A percentile compares a stretch with the other conserved stretches of the same genome.
Evolutionary conservation across 2,329 filamentous ascomycete genomes (phyloP).

Genomic region (Fusarium brachygibbosum): DNA sequence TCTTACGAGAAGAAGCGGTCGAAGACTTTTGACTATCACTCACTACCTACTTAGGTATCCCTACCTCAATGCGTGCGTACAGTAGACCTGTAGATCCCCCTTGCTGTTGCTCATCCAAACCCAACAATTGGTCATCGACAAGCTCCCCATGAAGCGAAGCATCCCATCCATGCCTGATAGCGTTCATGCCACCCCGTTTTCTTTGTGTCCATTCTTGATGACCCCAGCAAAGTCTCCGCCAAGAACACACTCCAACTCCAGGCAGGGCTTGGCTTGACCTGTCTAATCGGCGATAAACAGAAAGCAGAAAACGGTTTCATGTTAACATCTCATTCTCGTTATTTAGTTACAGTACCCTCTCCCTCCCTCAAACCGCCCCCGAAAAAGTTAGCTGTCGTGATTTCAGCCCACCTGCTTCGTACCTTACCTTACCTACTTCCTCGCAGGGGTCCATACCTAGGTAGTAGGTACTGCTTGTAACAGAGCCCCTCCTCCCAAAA

Average conservation of each 20-base stretch:
- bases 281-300: constrained; percentile 29
- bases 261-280: constrained; percentile 23
- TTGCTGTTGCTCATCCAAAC: constrained; percentile 1
- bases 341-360: constrained; percentile 6
- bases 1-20: constrained; percentile 27
- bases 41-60: constrained; percentile 2
- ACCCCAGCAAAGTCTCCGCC: constrained; percentile 25
- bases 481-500: constrained; percentile 41
- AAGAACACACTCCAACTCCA: constrained; percentile 12
- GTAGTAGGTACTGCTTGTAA: constrained; percentile 17
- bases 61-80: constrained; percentile 9
- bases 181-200: constrained; percentile 24
- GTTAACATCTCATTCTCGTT: constrained; percentile 9
- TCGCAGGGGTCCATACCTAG: constrained; percentile 28
- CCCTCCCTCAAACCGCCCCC: constrained; percentile 17
- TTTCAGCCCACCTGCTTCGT: constrained; percentile 9
- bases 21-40: constrained; percentile 4
- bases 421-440: constrained; percentile 15
- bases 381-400: constrained; percentile 31
- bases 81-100: constrained; percentile 31
- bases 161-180: constrained; percentile 18
- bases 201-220: constrained; percentile 5
- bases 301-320: constrained; percentile 9
- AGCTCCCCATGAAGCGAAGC: constrained; percentile 11
- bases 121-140: constrained; percentile 22